phyloP scores from a whole-genome alignment of 2,329 filamentous ascomycete genomes.

The Diaporthe longicolla region DNA sequence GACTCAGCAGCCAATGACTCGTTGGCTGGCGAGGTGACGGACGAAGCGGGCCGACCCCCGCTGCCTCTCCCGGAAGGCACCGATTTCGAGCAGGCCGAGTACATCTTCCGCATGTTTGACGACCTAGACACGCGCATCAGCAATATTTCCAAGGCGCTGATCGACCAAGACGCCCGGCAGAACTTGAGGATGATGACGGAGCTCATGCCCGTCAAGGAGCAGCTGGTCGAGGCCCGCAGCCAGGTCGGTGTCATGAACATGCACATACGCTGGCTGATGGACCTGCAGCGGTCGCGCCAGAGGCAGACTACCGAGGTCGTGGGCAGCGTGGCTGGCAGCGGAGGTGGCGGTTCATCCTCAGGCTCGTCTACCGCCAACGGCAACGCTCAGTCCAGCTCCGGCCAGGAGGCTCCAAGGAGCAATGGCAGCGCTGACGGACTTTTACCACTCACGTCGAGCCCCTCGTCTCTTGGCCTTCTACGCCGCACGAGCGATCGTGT shows the following conservation, averaged over 20 bases:
- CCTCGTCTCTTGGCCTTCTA: not conserved
- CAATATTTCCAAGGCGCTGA: conserved; percentile 68
- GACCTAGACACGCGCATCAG: conserved; percentile 70
- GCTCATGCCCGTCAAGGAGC: conserved; percentile 72
- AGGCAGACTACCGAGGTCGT: conserved; percentile 77
- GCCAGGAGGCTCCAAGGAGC: not conserved
- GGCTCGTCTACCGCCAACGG: conserved; percentile 3
- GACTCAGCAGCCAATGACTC: not conserved
- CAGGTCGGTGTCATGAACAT: conserved; percentile 71
- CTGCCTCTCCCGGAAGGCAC: conserved; percentile 16
- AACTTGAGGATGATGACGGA: conserved; percentile 74
- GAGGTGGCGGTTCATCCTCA: not conserved
- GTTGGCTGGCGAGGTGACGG: not conserved
- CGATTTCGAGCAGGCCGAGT: conserved; percentile 51
- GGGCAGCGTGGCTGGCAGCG: conserved; percentile 79
- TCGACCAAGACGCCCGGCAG: conserved; percentile 72
- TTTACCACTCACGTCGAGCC: not conserved
- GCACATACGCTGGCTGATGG: conserved; percentile 72
- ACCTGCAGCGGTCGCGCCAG: conserved; percentile 50
- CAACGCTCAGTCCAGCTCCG: conserved; percentile 18
- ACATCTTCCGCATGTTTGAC: conserved; percentile 62
- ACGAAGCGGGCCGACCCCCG: not conserved
- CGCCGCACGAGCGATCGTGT: conserved; percentile 21
- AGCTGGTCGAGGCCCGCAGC: conserved; percentile 72
- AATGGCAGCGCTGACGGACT: not conserved